Evolutionary conservation across 768 basidiomycete genomes (phyloP).

Genomic region (Tylopilus rubrobrunneus): DNA sequence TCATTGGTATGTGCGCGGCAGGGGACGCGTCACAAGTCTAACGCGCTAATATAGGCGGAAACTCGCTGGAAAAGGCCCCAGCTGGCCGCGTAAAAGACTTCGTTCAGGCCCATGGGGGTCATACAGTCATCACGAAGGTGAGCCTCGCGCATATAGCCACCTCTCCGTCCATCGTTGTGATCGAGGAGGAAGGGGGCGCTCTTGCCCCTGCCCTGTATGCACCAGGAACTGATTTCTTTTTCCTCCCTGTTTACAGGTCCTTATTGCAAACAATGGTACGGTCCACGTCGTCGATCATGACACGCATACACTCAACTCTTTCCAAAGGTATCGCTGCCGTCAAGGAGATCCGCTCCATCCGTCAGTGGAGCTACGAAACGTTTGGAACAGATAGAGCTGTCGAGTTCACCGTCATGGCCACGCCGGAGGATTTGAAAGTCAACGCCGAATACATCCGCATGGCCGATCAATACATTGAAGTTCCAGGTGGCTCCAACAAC

Average conservation of each 20-base stretch:
- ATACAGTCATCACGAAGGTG: slow-evolving; percentile 98
- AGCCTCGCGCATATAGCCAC: slow-evolving; percentile 24
- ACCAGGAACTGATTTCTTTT: slow-evolving; percentile 6
- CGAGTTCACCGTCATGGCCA: slow-evolving; percentile 99
- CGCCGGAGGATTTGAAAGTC: slow-evolving; percentile 96
- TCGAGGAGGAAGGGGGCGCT: background rate
- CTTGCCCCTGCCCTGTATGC: background rate
- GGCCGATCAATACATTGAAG: slow-evolving; percentile 99
- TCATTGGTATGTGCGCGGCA: slow-evolving; percentile 45
- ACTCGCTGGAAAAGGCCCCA: slow-evolving; percentile 81
- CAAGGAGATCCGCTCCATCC: slow-evolving; percentile 97
- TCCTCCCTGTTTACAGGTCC: slow-evolving; percentile 52
- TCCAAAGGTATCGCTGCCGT: slow-evolving; percentile 92
- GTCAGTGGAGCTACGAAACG: slow-evolving; percentile 99
- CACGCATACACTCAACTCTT: slow-evolving; percentile 23
- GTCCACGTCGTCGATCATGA: background rate
- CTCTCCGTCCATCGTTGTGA: slow-evolving; percentile 3
- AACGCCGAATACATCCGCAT: slow-evolving; percentile 99
- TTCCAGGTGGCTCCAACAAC: slow-evolving; percentile 97
- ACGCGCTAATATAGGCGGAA: slow-evolving; percentile 65
- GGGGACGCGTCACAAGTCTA: slow-evolving; percentile 9
- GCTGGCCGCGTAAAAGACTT: slow-evolving; percentile 83
- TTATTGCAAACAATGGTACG: slow-evolving; percentile 96
- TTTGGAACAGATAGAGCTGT: slow-evolving; percentile 95
- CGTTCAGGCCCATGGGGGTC: slow-evolving; percentile 86